A percentile compares a stretch with the other conserved stretches of the same genome.
phyloP scores from a whole-genome alignment of 2,329 filamentous ascomycete species.

The Cryoendolithus antarcticus region DNA sequence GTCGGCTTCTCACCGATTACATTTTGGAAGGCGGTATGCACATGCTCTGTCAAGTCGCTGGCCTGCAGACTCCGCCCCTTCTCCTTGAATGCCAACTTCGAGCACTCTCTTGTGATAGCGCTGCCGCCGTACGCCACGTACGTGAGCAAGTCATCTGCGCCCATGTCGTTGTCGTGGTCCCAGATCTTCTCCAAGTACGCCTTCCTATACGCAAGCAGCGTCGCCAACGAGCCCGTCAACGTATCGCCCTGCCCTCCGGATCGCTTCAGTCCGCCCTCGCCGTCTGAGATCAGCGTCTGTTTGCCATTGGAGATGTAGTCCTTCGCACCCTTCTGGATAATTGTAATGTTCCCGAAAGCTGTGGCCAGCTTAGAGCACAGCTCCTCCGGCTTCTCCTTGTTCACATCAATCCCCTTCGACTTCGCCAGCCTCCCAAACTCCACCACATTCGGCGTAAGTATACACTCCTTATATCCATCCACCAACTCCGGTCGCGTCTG shows the following conservation, averaged over 20 bases:
- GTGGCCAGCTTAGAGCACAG: constrained; percentile 59
- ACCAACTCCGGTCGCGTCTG: constrained; percentile 65
- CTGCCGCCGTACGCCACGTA: constrained; percentile 79
- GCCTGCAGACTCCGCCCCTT: constrained; percentile 83
- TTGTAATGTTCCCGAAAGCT: constrained; percentile 73
- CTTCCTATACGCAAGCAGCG: constrained; percentile 75
- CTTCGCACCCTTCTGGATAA: constrained; percentile 75
- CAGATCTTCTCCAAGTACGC: constrained; percentile 78
- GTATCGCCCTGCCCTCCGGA: constrained; percentile 95
- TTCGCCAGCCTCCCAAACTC: constrained; percentile 79
- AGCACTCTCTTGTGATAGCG: constrained; percentile 80
- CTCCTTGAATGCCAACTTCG: constrained; percentile 71
- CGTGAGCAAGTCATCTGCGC: constrained; percentile 48
- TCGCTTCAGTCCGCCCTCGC: constrained; percentile 73
- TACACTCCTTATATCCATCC: constrained; percentile 66
- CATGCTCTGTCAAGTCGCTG: constrained; percentile 81
- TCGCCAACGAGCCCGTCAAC: constrained; percentile 77
- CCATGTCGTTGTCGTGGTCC: constrained; percentile 48
- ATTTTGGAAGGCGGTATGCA: constrained; percentile 67
- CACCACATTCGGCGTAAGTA: constrained; percentile 89
- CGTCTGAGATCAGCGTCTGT: constrained; percentile 61
- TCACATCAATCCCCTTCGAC: constrained; percentile 54
- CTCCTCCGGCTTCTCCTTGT: constrained; percentile 37
- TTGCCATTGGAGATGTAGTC: constrained; percentile 77
- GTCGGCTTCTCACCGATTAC: constrained; percentile 56